phyloP scores from a whole-genome alignment of 768 basidiomycete species.

The Naganishia friedmannii region DNA sequence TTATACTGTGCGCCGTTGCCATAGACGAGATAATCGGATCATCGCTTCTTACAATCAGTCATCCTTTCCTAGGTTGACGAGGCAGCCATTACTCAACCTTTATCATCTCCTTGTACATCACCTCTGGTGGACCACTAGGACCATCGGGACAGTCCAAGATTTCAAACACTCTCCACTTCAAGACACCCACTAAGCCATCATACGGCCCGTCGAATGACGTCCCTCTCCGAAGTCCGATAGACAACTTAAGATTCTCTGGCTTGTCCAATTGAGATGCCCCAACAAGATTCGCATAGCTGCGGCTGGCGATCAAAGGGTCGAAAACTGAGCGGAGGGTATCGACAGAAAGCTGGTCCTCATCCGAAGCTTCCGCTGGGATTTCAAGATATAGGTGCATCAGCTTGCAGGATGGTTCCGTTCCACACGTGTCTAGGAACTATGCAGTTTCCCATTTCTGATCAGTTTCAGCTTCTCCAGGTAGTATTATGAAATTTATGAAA shows the following conservation, averaged over 20 bases:
- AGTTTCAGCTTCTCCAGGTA: background rate
- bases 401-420: background rate
- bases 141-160: background rate
- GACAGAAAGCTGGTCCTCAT: background rate
- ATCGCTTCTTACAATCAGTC: too few relatives aligned
- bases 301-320: background rate
- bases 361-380: background rate
- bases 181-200: background rate
- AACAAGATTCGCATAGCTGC: background rate
- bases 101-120: background rate
- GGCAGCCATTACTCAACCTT: background rate
- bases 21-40: too few relatives aligned
- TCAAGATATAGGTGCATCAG: background rate
- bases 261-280: background rate
- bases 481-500: background rate
- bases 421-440: background rate
- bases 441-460: background rate
- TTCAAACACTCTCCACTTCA: background rate
- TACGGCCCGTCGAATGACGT: slow-evolving; percentile 1
- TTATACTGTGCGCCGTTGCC: too few relatives aligned
- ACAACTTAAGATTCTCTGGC: background rate
- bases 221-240: background rate
- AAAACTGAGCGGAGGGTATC: background rate
- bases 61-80: too few relatives aligned
- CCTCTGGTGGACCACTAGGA: background rate